phyloP scores from a whole-genome alignment of 192 early-diverging fungal genomes.

The Lobosporangium transversale region DNA sequence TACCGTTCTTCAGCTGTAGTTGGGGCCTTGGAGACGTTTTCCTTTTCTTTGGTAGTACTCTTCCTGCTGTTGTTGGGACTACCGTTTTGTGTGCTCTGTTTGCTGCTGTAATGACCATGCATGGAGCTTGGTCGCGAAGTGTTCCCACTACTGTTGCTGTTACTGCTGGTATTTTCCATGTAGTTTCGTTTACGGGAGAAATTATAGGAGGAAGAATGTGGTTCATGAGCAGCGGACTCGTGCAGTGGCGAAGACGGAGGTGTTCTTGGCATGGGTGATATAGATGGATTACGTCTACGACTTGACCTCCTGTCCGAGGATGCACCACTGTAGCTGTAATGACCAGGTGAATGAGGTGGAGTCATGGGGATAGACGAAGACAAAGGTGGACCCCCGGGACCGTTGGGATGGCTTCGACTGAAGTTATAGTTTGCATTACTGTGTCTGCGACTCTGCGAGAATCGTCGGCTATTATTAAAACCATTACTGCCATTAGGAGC shows the following conservation, averaged over 20 bases:
- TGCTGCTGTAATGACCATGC: neutral
- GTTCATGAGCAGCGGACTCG: conserved; percentile 5
- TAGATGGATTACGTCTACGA: conserved; percentile 32
- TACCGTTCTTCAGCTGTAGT: conserved; percentile 46
- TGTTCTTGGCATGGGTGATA: conserved; percentile 42
- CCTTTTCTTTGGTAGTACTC: conserved; percentile 10
- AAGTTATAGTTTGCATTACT: conserved; percentile 44
- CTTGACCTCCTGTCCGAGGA: conserved; percentile 7
- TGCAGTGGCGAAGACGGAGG: conserved; percentile 40
- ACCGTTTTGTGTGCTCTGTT: conserved; percentile 2
- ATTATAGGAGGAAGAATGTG: conserved; percentile 13
- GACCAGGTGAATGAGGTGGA: conserved; percentile 43
- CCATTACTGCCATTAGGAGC: neutral
- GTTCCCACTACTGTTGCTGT: neutral
- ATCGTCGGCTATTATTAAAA: neutral
- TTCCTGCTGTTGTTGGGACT: conserved; percentile 2
- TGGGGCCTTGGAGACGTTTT: conserved; percentile 11
- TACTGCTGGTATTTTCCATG: conserved; percentile 3
- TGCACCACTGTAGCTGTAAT: conserved; percentile 24
- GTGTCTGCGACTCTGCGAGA: conserved; percentile 33
- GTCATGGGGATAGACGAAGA: conserved; percentile 31
- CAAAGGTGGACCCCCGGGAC: conserved; percentile 2
- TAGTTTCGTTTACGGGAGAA: conserved; percentile 37
- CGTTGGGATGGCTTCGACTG: conserved; percentile 40
- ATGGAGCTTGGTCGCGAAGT: neutral